phyloP scores from a whole-genome alignment of 2,329 filamentous ascomycete genomes.

The Verticillium isaacii region DNA sequence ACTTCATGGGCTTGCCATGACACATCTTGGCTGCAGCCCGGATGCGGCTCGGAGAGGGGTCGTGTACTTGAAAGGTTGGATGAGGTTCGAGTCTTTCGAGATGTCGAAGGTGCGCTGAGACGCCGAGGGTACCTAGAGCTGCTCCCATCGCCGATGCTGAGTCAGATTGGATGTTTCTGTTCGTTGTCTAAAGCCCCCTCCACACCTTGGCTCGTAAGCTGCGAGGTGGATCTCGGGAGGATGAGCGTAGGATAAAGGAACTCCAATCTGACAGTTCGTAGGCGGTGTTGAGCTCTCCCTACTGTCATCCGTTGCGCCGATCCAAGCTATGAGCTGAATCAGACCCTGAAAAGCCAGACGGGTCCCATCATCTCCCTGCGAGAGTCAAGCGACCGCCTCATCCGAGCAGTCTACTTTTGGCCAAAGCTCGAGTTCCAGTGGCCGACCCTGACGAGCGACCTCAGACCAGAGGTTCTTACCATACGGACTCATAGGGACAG shows the following conservation, averaged over 20 bases:
- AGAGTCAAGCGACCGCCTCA: conserved; percentile 18
- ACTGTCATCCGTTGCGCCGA: conserved; percentile 11
- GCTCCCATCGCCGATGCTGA: conserved; percentile 26
- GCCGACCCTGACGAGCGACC: conserved; percentile 69
- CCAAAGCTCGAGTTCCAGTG: conserved; percentile 59
- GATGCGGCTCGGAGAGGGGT: conserved; percentile 35
- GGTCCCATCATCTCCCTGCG: conserved; percentile 11
- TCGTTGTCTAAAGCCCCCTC: conserved; percentile 36
- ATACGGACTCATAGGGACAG: conserved; percentile 67
- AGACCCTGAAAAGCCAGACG: conserved; percentile 13
- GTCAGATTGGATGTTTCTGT: conserved; percentile 38
- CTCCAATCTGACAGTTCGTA: conserved; percentile 41
- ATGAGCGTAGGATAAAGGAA: conserved; percentile 3
- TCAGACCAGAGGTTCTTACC: conserved; percentile 70
- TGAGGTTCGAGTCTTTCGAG: conserved; percentile 3
- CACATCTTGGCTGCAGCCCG: conserved; percentile 36
- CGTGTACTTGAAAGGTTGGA: conserved; percentile 14
- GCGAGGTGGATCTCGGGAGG: conserved; percentile 6
- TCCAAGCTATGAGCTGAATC: conserved; percentile 13
- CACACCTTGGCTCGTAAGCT: conserved; percentile 12
- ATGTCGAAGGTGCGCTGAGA: conserved; percentile 17
- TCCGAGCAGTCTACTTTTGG: conserved; percentile 34
- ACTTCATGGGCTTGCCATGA: conserved; percentile 38
- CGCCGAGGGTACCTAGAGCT: conserved; percentile 37
- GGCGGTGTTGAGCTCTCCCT: conserved; percentile 42